phyloP scores from a whole-genome alignment of 257 asterid genomes.

The Penstemon davidsonii region DNA sequence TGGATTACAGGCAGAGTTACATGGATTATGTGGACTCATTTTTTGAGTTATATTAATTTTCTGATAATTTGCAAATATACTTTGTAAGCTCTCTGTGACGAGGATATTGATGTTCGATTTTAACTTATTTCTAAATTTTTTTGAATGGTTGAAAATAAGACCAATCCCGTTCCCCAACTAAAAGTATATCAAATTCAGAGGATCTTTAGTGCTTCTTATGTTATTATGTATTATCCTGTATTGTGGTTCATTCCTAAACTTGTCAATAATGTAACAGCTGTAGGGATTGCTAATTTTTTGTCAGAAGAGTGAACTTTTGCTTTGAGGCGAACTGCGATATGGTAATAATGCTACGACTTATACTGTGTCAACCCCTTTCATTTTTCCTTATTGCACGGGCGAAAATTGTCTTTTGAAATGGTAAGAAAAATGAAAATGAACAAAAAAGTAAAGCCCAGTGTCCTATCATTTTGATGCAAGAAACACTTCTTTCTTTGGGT shows the following conservation, averaged over 20 bases:
- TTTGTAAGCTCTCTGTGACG: background rate
- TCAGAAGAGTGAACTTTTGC: background rate
- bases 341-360: conserved; percentile 36
- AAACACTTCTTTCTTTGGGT: too few relatives aligned
- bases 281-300: conserved; percentile 9
- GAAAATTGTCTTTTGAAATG: too few relatives aligned
- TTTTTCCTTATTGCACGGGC: too few relatives aligned
- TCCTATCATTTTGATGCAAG: too few relatives aligned
- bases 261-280: conserved; percentile 15
- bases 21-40: too few relatives aligned
- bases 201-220: conserved; percentile 18
- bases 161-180: background rate
- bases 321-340: conserved; percentile 26
- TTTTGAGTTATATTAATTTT: too few relatives aligned
- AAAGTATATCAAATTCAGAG: background rate
- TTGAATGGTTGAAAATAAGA: conserved; percentile 6
- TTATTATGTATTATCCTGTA: conserved; percentile 27
- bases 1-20: too few relatives aligned
- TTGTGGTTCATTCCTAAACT: too few relatives aligned
- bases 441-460: too few relatives aligned
- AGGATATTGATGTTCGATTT: background rate
- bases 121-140: background rate
- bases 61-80: background rate
- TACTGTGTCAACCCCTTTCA: too few relatives aligned
- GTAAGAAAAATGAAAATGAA: too few relatives aligned